These are phyloP conservation scores for Farysia itapuensis DNA, from an alignment of 1,284 basidiomycete species.

Conservation along the genomic window DNA sequence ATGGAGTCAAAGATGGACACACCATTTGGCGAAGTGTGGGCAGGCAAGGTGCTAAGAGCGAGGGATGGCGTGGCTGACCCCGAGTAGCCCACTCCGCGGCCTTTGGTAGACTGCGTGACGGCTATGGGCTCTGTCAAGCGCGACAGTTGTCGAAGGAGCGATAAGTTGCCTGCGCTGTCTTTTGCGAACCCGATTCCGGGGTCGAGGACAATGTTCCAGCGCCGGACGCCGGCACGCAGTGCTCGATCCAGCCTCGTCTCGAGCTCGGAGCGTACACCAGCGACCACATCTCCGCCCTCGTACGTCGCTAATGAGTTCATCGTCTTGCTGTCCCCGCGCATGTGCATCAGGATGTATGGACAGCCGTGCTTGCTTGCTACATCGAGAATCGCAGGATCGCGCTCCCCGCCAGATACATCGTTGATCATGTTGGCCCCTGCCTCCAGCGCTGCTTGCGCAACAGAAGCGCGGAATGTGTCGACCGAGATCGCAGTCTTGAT, in stretches of 20 bases:
- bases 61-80: conserved; percentile 11
- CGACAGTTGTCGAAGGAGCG: conserved; percentile 61
- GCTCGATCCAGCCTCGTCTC: conserved; percentile 71
- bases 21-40: background rate
- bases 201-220: conserved; percentile 90
- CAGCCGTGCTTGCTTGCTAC: conserved; percentile 64
- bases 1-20: conserved; percentile 10
- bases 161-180: conserved; percentile 73
- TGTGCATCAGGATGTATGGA: conserved; percentile 89
- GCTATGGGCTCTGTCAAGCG: conserved; percentile 14
- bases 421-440: conserved; percentile 93
- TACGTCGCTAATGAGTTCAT: conserved; percentile 65
- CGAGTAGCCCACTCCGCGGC: conserved; percentile 9
- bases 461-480: conserved; percentile 86
- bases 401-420: conserved; percentile 80
- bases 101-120: conserved; percentile 22
- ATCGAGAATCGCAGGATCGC: conserved; percentile 67
- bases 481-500: conserved; percentile 72
- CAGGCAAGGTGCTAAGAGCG: background rate
- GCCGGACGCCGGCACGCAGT: conserved; percentile 75
- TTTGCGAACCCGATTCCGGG: conserved; percentile 97
- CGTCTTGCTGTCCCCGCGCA: conserved; percentile 71
- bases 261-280: conserved; percentile 75
- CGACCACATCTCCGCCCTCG: conserved; percentile 72
- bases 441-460: conserved; percentile 74